phyloP scores from a whole-genome alignment of 106 monocot species.

The Acorus gramineus region DNA sequence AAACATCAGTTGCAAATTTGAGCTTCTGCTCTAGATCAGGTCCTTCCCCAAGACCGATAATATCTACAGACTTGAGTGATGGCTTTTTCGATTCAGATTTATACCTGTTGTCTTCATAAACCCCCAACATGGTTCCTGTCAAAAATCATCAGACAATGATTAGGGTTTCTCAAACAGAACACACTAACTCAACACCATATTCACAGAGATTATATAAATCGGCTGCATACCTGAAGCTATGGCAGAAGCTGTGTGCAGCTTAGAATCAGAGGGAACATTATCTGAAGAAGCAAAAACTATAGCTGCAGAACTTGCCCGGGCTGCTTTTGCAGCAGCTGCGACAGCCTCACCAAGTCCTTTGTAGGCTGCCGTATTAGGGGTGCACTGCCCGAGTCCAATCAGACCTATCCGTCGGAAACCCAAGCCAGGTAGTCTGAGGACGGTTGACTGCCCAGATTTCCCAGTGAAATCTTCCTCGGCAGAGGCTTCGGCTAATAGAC shows the following conservation, averaged over 20 bases:
- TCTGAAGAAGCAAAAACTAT: slow-evolving; percentile 53
- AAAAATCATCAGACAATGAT: not conserved
- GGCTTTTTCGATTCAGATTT: slow-evolving; percentile 82
- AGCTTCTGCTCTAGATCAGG: slow-evolving; percentile 64
- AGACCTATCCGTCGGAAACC: slow-evolving; percentile 72
- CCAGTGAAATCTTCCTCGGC: slow-evolving; percentile 90
- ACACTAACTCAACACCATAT: too few species aligned
- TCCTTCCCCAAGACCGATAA: slow-evolving; percentile 77
- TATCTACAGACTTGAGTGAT: slow-evolving; percentile 61
- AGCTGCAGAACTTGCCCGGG: slow-evolving; percentile 67
- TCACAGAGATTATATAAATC: not conserved
- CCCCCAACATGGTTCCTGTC: slow-evolving; percentile 68
- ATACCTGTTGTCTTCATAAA: slow-evolving; percentile 79
- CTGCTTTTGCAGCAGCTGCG: slow-evolving; percentile 57
- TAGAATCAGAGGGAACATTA: slow-evolving; percentile 34
- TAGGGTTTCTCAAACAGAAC: too few species aligned
- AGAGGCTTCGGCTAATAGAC: slow-evolving; percentile 63
- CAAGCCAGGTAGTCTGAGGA: slow-evolving; percentile 70
- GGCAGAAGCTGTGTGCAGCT: slow-evolving; percentile 50
- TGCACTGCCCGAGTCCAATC: slow-evolving; percentile 51
- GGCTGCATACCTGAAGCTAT: slow-evolving; percentile 61
- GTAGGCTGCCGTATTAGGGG: slow-evolving; percentile 23
- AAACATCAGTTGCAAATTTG: slow-evolving; percentile 73
- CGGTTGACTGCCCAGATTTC: slow-evolving; percentile 71
- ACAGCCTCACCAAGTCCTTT: slow-evolving; percentile 68